Evolutionary conservation across 1,284 basidiomycete species (phyloP).

Genomic region (Xerocomus nothofagi): DNA sequence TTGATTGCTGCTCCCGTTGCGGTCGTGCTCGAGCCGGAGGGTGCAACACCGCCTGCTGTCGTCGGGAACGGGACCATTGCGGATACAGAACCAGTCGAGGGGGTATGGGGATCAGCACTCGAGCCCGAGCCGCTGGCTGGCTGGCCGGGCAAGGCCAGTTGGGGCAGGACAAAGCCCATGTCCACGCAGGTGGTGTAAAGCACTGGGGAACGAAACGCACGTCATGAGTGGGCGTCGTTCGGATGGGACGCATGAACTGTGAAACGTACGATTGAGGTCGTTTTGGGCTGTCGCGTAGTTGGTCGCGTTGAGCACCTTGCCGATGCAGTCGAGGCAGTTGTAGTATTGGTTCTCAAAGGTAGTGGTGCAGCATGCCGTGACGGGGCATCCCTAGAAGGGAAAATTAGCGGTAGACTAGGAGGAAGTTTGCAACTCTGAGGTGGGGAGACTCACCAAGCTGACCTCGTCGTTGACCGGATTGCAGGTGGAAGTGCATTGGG

Average conservation of each 20-base stretch:
- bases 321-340: conserved; percentile 40
- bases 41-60: neutral
- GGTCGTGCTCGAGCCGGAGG: neutral
- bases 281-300: conserved; percentile 32
- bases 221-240: neutral
- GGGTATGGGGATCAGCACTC: conserved; percentile 5
- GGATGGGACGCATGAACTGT: neutral
- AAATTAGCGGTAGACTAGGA: neutral
- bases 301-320: conserved; percentile 25
- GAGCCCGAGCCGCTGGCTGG: conserved; percentile 32
- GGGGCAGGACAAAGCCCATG: conserved; percentile 35
- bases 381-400: conserved; percentile 25
- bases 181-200: conserved; percentile 34
- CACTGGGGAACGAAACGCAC: conserved; percentile 17
- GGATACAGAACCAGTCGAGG: neutral
- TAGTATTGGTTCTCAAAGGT: conserved; percentile 38
- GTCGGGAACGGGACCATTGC: neutral
- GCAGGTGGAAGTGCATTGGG: conserved; percentile 39
- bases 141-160: conserved; percentile 44
- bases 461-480: conserved; percentile 32
- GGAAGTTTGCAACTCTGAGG: conserved; percentile 13
- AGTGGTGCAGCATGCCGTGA: conserved; percentile 35
- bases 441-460: conserved; percentile 29
- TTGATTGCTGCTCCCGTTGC: conserved; percentile 2
- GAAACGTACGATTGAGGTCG: conserved; percentile 31